A percentile compares a stretch with the other conserved stretches of the same genome.
Conservation (phyloP, 352 stramenopile genomes). For the Phytophthora ohioensis region DNA sequence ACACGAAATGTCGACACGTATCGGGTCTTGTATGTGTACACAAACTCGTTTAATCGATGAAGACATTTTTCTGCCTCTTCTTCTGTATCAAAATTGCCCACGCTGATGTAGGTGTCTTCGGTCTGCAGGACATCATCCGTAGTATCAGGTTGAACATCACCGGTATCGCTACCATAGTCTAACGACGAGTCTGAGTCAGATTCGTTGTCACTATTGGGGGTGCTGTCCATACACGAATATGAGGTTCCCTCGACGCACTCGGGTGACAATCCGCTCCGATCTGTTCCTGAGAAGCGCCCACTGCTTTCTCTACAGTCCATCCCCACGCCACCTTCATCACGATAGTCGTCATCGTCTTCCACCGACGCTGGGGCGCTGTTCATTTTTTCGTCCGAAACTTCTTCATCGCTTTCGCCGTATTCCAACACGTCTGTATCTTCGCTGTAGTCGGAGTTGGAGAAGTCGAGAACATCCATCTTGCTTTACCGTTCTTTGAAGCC, state of each 20-base stretch:
- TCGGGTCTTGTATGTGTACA: conserved; percentile 9
- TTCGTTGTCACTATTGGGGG: too few relatives aligned
- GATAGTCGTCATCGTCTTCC: not conserved
- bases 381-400: not conserved
- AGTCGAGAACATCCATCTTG: not conserved
- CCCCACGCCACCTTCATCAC: too few relatives aligned
- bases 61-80: not conserved
- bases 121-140: not conserved
- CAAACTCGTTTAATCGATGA: conserved; percentile 1
- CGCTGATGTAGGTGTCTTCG: not conserved
- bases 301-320: too few relatives aligned
- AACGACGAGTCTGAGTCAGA: too few relatives aligned
- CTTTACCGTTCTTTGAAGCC: not conserved
- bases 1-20: conserved; percentile 1
- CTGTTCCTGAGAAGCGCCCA: too few relatives aligned
- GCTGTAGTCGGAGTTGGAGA: not conserved
- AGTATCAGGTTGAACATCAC: not conserved
- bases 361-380: not conserved
- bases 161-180: too few relatives aligned
- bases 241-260: too few relatives aligned
- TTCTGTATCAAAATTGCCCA: not conserved
- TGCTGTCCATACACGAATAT: too few relatives aligned
- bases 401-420: not conserved
- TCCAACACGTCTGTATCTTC: not conserved
- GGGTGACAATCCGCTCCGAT: too few relatives aligned